A percentile compares a stretch with the other conserved stretches of the same genome.
Evolutionary conservation across 139 green algal genomes (phyloP).

Genomic region (Coelastrella sp.): DNA sequence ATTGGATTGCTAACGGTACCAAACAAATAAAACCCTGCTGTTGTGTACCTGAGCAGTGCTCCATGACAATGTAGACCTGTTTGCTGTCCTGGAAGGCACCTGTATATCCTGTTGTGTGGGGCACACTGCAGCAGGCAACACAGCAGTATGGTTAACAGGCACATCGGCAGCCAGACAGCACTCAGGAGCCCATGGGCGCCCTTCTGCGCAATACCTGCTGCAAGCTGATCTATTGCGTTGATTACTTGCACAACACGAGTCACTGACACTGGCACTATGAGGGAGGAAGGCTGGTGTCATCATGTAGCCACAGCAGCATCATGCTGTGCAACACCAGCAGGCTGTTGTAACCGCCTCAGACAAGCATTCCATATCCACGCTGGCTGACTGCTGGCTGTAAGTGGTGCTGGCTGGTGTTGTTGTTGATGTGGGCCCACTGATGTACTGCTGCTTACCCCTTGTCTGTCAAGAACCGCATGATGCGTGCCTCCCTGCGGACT

Average conservation of each 20-base stretch:
- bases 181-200: too few relatives aligned
- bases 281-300: too few relatives aligned
- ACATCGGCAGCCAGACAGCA: not conserved
- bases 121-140: constrained; percentile 59
- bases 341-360: too few relatives aligned
- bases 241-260: not conserved
- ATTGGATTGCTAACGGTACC: not conserved
- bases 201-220: not conserved
- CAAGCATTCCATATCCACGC: too few relatives aligned
- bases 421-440: not conserved
- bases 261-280: too few relatives aligned
- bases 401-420: not conserved
- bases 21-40: not conserved
- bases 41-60: constrained; percentile 61
- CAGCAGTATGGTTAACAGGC: not conserved
- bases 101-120: constrained; percentile 61
- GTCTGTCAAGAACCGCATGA: constrained; percentile 75
- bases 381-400: too few relatives aligned
- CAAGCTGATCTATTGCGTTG: not conserved
- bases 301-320: too few relatives aligned
- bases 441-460: constrained; percentile 55
- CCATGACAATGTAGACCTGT: constrained; percentile 82
- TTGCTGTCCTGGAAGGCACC: constrained; percentile 74
- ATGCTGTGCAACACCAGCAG: too few relatives aligned
- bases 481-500: constrained; percentile 75